A percentile compares a stretch with the other conserved stretches of the same genome.
Evolutionary conservation across 2,329 filamentous ascomycete species (phyloP).

Genomic region (Cercospora sesami): DNA sequence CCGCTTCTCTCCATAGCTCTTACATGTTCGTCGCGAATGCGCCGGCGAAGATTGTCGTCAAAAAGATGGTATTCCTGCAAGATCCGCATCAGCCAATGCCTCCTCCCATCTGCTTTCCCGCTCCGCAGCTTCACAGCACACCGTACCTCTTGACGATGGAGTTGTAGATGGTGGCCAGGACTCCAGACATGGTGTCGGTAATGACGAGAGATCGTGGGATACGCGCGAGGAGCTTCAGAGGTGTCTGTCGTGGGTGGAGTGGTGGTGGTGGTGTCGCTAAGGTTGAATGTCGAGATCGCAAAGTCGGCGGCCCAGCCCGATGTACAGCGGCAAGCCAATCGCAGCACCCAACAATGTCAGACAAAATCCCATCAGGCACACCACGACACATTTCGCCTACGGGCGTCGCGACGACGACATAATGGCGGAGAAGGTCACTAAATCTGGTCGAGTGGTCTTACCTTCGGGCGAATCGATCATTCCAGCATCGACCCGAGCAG

Average conservation of each 20-base stretch:
- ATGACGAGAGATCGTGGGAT: background rate
- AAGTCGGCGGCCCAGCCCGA: background rate
- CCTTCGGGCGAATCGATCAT: slow-evolving; percentile 81
- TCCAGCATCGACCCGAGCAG: slow-evolving; percentile 79
- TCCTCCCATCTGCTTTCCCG: background rate
- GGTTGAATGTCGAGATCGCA: slow-evolving; percentile 8
- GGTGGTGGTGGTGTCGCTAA: background rate
- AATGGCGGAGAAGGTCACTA: slow-evolving; percentile 47
- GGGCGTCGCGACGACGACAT: background rate
- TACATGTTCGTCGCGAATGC: slow-evolving; percentile 96
- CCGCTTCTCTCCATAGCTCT: slow-evolving; percentile 28
- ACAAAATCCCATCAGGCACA: slow-evolving; percentile 15
- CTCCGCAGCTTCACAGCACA: background rate
- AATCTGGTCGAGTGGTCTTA: slow-evolving; percentile 66
- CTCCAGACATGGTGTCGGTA: slow-evolving; percentile 55
- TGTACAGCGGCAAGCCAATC: slow-evolving; percentile 11
- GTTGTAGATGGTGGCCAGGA: slow-evolving; percentile 59
- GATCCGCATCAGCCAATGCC: slow-evolving; percentile 56
- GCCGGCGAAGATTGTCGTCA: slow-evolving; percentile 78
- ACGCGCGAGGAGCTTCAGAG: background rate
- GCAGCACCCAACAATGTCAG: slow-evolving; percentile 4
- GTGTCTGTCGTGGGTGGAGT: background rate
- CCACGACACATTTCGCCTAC: slow-evolving; percentile 31
- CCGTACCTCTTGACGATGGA: slow-evolving; percentile 37
- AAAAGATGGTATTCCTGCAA: slow-evolving; percentile 83